phyloP scores from a whole-genome alignment of 2,329 filamentous ascomycete genomes.

The Fusarium falciforme region DNA sequence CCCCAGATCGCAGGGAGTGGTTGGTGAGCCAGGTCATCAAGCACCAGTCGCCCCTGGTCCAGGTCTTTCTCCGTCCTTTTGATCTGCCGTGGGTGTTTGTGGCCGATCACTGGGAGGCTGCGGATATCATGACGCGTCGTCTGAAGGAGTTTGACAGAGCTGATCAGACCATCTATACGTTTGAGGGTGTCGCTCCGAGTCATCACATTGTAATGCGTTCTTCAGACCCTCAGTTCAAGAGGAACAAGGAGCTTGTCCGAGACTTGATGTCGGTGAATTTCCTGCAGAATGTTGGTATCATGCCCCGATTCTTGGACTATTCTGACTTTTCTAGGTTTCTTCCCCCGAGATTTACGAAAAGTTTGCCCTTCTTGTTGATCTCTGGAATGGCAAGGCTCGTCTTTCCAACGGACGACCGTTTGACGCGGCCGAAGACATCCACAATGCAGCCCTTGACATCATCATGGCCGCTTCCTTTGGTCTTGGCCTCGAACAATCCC shows the following conservation, averaged over 20 bases:
- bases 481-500: slow-evolving; percentile 9
- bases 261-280: slow-evolving; percentile 32
- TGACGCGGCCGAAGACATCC: slow-evolving; percentile 44
- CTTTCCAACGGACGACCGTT: slow-evolving; percentile 46
- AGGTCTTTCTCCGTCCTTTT: slow-evolving; percentile 32
- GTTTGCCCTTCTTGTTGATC: slow-evolving; percentile 42
- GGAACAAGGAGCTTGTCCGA: slow-evolving; percentile 33
- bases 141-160: slow-evolving; percentile 32
- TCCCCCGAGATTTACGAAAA: slow-evolving; percentile 48
- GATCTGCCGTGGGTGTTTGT: slow-evolving; percentile 24
- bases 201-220: slow-evolving; percentile 25
- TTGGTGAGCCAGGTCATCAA: slow-evolving; percentile 14
- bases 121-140: slow-evolving; percentile 27
- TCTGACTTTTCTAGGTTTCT: slow-evolving; percentile 36
- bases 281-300: slow-evolving; percentile 13
- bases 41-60: slow-evolving; percentile 22
- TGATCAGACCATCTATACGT: background rate
- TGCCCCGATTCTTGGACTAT: background rate
- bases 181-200: background rate
- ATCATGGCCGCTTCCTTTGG: slow-evolving; percentile 47
- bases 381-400: slow-evolving; percentile 47
- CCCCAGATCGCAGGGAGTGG: slow-evolving; percentile 18
- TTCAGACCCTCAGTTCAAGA: slow-evolving; percentile 27
- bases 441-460: slow-evolving; percentile 46
- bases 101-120: slow-evolving; percentile 27